These are phyloP conservation scores for Citrus sp. DNA, from an alignment of 345 rosid species.

Conservation along the genomic window DNA sequence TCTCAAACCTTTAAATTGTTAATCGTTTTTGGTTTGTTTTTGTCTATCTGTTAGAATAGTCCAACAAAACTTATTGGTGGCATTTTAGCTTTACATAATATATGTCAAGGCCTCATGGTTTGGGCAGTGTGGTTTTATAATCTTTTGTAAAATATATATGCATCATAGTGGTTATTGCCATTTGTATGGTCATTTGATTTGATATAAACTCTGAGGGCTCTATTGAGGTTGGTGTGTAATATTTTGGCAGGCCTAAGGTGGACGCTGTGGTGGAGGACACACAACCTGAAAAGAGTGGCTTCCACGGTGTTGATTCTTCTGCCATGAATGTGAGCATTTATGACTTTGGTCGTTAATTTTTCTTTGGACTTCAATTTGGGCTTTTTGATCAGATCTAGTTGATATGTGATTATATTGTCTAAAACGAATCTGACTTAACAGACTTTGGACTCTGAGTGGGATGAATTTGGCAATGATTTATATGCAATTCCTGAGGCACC, in stretches of 20 bases:
- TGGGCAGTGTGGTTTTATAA: background rate
- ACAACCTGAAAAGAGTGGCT: slow-evolving; percentile 45
- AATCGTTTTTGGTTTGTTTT: slow-evolving; percentile 16
- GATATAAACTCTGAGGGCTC: slow-evolving; percentile 12
- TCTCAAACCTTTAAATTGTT: slow-evolving; percentile 45
- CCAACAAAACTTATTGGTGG: background rate
- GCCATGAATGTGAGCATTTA: slow-evolving; percentile 53
- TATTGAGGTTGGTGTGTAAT: slow-evolving; percentile 25
- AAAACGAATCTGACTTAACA: slow-evolving; percentile 22
- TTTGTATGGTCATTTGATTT: slow-evolving; percentile 2
- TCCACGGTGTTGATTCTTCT: slow-evolving; percentile 50
- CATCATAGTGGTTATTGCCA: background rate
- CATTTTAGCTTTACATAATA: background rate
- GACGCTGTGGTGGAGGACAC: slow-evolving; percentile 49
- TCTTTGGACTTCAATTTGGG: background rate
- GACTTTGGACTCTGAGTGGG: slow-evolving; percentile 85
- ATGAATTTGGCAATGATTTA: slow-evolving; percentile 95
- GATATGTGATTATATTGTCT: background rate
- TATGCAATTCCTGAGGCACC: slow-evolving; percentile 78
- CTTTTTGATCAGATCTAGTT: background rate
- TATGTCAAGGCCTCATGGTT: background rate
- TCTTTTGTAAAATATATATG: background rate
- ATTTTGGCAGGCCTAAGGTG: slow-evolving; percentile 60
- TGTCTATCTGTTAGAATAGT: background rate
- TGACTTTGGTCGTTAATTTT: background rate